phyloP scores from a whole-genome alignment of 1,284 basidiomycete genomes.

The Ustilago curta region DNA sequence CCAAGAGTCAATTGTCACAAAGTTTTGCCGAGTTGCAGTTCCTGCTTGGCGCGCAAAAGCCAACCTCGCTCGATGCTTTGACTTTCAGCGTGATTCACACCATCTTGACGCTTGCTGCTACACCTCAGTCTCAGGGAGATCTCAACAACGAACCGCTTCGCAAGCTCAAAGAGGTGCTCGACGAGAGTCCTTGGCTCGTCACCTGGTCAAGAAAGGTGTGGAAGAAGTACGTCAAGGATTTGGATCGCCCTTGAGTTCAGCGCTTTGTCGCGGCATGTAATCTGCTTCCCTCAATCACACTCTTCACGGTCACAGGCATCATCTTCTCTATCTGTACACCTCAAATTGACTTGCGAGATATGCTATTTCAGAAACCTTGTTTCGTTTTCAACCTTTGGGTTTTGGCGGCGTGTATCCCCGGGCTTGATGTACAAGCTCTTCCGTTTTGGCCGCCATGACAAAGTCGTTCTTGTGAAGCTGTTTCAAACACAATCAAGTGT shows the following conservation, averaged over 20 bases:
- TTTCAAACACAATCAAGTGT: neutral
- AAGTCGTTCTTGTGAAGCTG: conserved; percentile 68
- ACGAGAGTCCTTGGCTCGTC: conserved; percentile 42
- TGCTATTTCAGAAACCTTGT: neutral
- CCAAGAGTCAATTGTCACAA: conserved; percentile 22
- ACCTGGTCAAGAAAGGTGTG: conserved; percentile 47
- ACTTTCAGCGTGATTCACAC: conserved; percentile 56
- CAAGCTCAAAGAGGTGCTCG: conserved; percentile 36
- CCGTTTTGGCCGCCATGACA: conserved; percentile 67
- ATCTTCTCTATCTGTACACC: neutral
- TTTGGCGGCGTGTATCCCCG: conserved; percentile 55
- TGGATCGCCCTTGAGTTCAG: conserved; percentile 25
- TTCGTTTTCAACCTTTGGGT: conserved; percentile 13
- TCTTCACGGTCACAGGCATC: neutral
- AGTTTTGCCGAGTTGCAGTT: conserved; percentile 9
- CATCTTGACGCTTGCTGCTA: conserved; percentile 48
- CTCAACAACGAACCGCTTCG: conserved; percentile 16
- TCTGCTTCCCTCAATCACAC: neutral
- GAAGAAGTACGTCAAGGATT: conserved; percentile 36
- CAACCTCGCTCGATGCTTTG: conserved; percentile 49
- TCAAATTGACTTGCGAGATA: no score
- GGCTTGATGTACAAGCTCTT: conserved; percentile 52
- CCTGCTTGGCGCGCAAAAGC: conserved; percentile 20
- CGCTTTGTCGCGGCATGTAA: neutral
- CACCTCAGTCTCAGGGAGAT: conserved; percentile 24